A percentile compares a stretch with the other conserved stretches of the same genome.
These are phyloP conservation scores for Eucalyptus microcorys DNA, from an alignment of 345 rosid species.

Conservation along the genomic window DNA sequence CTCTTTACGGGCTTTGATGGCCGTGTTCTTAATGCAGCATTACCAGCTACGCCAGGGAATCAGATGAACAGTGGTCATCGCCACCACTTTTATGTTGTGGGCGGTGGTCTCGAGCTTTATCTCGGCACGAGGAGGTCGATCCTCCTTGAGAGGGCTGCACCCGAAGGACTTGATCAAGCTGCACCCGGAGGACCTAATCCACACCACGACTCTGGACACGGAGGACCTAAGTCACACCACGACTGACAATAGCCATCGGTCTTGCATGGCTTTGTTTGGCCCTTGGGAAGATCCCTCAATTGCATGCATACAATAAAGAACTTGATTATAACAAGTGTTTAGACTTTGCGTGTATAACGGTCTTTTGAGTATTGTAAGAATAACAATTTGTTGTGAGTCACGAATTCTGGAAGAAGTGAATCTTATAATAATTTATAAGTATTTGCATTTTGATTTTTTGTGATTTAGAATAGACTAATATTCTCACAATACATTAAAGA, in stretches of 20 bases:
- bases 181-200: constrained; percentile 22
- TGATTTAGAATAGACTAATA: too few species aligned
- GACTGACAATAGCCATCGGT: not conserved
- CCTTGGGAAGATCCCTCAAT: not conserved
- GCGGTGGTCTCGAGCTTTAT: not conserved
- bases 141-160: not conserved
- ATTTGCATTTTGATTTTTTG: too few species aligned
- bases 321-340: not conserved
- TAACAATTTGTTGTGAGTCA: accelerated
- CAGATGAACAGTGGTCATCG: not conserved
- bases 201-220: not conserved
- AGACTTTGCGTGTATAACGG: too few species aligned
- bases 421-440: too few species aligned
- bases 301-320: not conserved
- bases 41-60: not conserved
- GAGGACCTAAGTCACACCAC: not conserved
- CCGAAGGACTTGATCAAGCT: not conserved
- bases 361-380: too few species aligned
- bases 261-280: not conserved
- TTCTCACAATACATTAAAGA: too few species aligned
- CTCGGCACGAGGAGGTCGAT: not conserved
- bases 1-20: not conserved
- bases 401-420: too few species aligned
- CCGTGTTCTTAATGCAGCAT: not conserved
- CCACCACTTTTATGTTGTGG: not conserved